A percentile compares a stretch with the other conserved stretches of the same genome.
phyloP scores from a whole-genome alignment of 2,329 filamentous ascomycete genomes.

The Juglanconis sp. region DNA sequence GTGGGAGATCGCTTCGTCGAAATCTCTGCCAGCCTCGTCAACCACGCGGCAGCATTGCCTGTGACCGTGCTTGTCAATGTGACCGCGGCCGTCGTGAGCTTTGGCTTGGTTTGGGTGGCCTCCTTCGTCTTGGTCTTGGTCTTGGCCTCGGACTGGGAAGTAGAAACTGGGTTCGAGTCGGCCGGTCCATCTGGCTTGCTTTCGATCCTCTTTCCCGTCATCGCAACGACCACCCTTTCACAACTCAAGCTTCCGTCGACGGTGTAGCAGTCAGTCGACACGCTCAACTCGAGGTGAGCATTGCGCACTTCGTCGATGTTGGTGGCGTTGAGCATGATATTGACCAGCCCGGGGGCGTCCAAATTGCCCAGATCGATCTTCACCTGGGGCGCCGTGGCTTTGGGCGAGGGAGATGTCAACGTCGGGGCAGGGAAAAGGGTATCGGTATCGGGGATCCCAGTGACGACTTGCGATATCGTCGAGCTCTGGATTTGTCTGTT shows the following conservation, averaged over 20 bases:
- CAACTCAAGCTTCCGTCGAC: background rate
- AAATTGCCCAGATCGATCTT: background rate
- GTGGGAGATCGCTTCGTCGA: background rate
- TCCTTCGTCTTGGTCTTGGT: slow-evolving; percentile 21
- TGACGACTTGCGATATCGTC: too few relatives aligned
- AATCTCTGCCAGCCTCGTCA: background rate
- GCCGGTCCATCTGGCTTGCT: background rate
- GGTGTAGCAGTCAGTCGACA: background rate
- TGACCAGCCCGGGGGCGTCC: background rate
- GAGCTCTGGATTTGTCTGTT: background rate
- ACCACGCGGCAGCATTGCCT: background rate
- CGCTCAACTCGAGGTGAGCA: background rate
- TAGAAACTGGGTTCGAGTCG: too few relatives aligned
- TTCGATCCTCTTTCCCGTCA: background rate
- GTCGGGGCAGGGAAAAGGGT: background rate
- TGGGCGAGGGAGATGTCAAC: background rate
- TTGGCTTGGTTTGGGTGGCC: slow-evolving; percentile 27
- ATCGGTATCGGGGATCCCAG: background rate
- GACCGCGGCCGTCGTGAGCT: background rate
- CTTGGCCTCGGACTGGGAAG: background rate
- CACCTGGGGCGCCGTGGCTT: background rate
- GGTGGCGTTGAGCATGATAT: slow-evolving; percentile 1
- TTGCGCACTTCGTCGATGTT: slow-evolving; percentile 1
- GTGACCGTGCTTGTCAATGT: too few relatives aligned
- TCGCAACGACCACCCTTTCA: background rate